phyloP scores from a whole-genome alignment of 768 basidiomycete species.

The Tylopilus intermedius region DNA sequence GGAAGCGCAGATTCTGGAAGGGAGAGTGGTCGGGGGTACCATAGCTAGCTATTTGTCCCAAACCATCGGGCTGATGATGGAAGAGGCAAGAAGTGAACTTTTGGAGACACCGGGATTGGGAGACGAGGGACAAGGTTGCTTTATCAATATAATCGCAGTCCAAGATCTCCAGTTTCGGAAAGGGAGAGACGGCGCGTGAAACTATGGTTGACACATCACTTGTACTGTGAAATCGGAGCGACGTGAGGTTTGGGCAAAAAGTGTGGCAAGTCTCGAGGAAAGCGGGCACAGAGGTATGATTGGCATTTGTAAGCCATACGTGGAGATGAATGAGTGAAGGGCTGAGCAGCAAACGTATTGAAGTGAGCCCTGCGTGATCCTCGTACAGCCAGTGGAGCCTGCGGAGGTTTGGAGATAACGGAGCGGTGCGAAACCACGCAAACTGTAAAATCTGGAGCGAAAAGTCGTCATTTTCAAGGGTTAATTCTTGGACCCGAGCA shows the following conservation, averaged over 20 bases:
- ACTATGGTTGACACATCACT: background rate
- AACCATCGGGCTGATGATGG: background rate
- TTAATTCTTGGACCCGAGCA: constrained; percentile 7
- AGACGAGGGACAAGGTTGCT: background rate
- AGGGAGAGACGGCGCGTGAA: constrained; percentile 4
- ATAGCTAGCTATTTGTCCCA: background rate
- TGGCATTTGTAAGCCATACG: background rate
- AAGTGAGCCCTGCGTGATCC: background rate
- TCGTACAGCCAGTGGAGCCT: background rate
- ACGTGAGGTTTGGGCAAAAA: constrained; percentile 8
- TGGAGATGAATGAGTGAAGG: background rate
- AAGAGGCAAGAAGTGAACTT: background rate
- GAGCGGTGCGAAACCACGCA: background rate
- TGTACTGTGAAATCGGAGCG: background rate
- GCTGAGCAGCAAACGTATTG: background rate
- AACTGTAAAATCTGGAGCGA: constrained; percentile 4
- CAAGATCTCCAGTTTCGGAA: background rate
- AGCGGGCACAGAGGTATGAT: background rate
- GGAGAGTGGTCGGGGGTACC: background rate
- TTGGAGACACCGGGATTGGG: background rate
- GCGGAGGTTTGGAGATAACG: constrained; percentile 1
- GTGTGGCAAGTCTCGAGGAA: constrained; percentile 5
- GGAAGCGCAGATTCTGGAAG: constrained; percentile 8
- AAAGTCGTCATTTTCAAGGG: background rate
- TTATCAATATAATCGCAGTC: background rate